A percentile compares a stretch with the other conserved stretches of the same genome.
Conservation (phyloP, 768 basidiomycete species). For the Russula brevipes region DNA sequence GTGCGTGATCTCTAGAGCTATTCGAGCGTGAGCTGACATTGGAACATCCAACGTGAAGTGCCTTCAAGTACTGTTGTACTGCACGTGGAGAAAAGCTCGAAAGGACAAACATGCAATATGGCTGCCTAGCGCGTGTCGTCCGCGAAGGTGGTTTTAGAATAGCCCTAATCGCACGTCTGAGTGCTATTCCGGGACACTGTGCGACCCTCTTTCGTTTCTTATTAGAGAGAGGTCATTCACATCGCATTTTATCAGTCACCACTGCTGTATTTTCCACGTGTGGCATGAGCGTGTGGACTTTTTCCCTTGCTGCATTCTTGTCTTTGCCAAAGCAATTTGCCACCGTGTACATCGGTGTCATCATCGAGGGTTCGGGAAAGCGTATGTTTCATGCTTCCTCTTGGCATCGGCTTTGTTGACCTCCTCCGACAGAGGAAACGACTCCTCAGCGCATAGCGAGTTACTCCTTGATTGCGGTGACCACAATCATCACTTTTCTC, state of each 20-base stretch:
- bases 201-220: conserved; percentile 29
- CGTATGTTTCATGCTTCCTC: not conserved
- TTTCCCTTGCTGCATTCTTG: conserved; percentile 72
- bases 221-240: not conserved
- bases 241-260: conserved; percentile 51
- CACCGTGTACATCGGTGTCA: conserved; percentile 85
- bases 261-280: conserved; percentile 86
- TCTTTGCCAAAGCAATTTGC: conserved; percentile 89
- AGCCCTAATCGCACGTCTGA: conserved; percentile 68
- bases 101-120: conserved; percentile 42
- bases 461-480: conserved; percentile 60
- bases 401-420: conserved; percentile 15
- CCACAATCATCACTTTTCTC: conserved; percentile 61
- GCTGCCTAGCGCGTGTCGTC: conserved; percentile 52
- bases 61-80: conserved; percentile 77
- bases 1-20: conserved; percentile 39
- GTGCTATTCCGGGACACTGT: conserved; percentile 87
- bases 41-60: conserved; percentile 38
- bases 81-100: conserved; percentile 67
- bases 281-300: conserved; percentile 77
- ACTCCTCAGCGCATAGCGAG: conserved; percentile 58
- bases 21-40: not conserved
- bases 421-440: conserved; percentile 28
- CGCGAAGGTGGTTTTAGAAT: conserved; percentile 87
- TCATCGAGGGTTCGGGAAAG: conserved; percentile 41